These are phyloP conservation scores for Endocalyx cinctus DNA, from an alignment of 2,329 filamentous ascomycete species.

Conservation along the genomic window DNA sequence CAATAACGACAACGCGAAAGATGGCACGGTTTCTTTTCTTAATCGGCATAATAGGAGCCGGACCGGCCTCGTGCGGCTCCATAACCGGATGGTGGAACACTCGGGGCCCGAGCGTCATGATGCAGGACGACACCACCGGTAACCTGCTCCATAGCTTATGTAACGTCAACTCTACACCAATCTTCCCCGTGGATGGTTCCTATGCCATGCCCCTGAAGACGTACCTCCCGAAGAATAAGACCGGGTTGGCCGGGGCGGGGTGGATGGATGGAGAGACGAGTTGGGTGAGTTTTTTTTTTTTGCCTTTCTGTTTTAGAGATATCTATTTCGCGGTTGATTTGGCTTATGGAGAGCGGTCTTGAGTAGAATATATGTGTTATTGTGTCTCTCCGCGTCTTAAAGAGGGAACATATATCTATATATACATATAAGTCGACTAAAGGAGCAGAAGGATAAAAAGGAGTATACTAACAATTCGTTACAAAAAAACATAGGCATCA, in stretches of 20 bases:
- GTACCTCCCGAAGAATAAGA: constrained; percentile 26
- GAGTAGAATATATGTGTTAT: too few species aligned
- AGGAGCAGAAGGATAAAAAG: too few species aligned
- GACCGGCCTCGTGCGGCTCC: constrained; percentile 16
- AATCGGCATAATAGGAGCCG: too few species aligned
- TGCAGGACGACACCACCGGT: constrained; percentile 31
- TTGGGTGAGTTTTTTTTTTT: constrained; percentile 28
- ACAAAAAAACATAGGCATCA: too few species aligned
- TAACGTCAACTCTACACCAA: constrained; percentile 24
- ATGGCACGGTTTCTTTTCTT: constrained; percentile 8
- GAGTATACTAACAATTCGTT: too few species aligned
- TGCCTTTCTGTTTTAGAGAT: not conserved
- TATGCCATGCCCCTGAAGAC: constrained; percentile 21
- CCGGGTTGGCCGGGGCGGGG: constrained; percentile 29
- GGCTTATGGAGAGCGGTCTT: too few species aligned
- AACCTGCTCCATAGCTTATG: constrained; percentile 31
- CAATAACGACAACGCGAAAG: too few species aligned
- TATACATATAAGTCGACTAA: too few species aligned
- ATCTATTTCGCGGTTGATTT: too few species aligned
- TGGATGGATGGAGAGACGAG: constrained; percentile 26
- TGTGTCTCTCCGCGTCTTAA: too few species aligned
- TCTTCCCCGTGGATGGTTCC: constrained; percentile 30
- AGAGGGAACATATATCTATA: too few species aligned
- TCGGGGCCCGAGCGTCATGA: constrained; percentile 28
- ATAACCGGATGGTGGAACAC: constrained; percentile 33